Evolutionary conservation across 1,284 basidiomycete species (phyloP), one percentile per base, ranked within the genome.

Genomic region (Cutaneotrichosporon sp.): DNA sequence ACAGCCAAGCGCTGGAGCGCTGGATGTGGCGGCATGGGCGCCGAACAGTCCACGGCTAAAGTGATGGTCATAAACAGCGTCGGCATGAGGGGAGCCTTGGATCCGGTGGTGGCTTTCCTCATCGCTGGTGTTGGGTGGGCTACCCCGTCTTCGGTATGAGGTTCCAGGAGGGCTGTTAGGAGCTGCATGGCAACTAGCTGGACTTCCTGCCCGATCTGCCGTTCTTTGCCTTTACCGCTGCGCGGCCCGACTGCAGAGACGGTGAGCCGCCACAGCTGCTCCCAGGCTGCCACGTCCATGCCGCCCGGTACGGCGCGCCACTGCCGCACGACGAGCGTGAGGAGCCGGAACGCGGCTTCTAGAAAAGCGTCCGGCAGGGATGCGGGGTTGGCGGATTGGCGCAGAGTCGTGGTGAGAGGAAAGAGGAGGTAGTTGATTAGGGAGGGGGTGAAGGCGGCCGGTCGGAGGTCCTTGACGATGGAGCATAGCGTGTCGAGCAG

Each of bases 351-450:
- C 24, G 90, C 74, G 52, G 81, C 82, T 69, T 92, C 88, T 48
- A 94, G 76, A 22, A 90, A 76, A 60, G 83, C 82, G 65, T 93
- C 87, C 8, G 90, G 87, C 33, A 92, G 84, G 9, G 79, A 72
- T 3, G 79, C 64, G 9, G 84, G 80, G 8, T 78, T 59, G 65
- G 90, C 34, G 14, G 61, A 87, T 27, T 86, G 83, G 46, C 85
- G 84, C 20, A 96, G 79, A 44, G 93, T 82, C 24, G 84, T 82
- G 0, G 89, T 88, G 51, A 96, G 69, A 2, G 92, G 92, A 61
- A 90, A 87, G 74, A 92, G 88, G 29, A 84, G 76, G 71, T 96
- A 97, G 48, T 86, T 85, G 41, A 90, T 81, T 35, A 91, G 78
- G n/a, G 81, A 79, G 0, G 81, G 68, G 1, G 80, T 78, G 29